Percentiles rank a stretch among this genome's conserved stretches.
Evolutionary conservation across 2,329 filamentous ascomycete genomes (phyloP).

Genomic region (Sclerotinia spermophila): DNA sequence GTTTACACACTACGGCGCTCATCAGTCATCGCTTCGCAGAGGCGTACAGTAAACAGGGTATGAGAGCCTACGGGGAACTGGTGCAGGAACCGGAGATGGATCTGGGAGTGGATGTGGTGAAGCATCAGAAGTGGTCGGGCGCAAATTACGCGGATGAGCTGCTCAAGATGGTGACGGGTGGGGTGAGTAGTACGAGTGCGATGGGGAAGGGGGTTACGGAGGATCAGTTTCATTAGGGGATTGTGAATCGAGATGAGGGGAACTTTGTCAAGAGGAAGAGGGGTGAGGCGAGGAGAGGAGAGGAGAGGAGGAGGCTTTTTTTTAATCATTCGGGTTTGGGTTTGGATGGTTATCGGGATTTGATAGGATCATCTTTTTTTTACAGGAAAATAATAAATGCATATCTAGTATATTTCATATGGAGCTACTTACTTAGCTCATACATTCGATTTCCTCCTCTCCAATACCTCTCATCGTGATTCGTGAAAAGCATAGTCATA

Average conservation of each 20-base stretch:
- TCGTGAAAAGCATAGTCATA: neutral
- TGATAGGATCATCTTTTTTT: neutral
- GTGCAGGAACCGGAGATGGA: slow-evolving; percentile 98
- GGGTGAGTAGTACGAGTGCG: slow-evolving; percentile 84
- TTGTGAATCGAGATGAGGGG: no score
- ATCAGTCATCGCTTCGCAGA: slow-evolving; percentile 86
- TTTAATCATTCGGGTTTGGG: neutral
- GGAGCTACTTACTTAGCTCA: no score
- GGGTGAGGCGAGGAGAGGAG: neutral
- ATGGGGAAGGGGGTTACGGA: slow-evolving; percentile 99
- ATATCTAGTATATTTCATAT: neutral
- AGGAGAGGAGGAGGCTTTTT: no score
- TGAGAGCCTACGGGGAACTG: slow-evolving; percentile 95
- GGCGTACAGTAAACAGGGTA: slow-evolving; percentile 76
- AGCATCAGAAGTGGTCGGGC: slow-evolving; percentile 98
- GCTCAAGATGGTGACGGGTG: slow-evolving; percentile 95
- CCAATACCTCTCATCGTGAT: neutral
- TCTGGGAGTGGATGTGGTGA: slow-evolving; percentile 85
- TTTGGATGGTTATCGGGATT: neutral
- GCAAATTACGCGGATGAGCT: slow-evolving; percentile 93
- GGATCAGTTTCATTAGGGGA: slow-evolving; percentile 74
- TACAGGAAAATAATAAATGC: neutral
- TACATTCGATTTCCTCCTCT: neutral
- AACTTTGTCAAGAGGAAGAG: no score
- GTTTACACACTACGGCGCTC: slow-evolving; percentile 90